Conservation (phyloP, 257 asterid species). For the Thymus mandschuricus region DNA sequence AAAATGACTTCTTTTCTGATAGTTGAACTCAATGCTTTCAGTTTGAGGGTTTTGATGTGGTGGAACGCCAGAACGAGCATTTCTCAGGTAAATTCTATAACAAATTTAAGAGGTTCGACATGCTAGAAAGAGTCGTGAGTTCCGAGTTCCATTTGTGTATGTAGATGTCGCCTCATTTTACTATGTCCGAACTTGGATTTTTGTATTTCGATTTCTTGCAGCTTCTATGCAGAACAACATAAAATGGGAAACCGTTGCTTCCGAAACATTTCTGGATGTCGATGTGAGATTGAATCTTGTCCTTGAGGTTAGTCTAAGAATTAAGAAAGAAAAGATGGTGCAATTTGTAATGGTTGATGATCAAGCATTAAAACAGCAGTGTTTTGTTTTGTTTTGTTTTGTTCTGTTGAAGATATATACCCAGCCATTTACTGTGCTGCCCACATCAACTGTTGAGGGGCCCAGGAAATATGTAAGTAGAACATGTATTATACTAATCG, state of each 20-base stretch:
- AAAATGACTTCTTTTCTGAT: too few species aligned
- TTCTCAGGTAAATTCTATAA: conserved; percentile 51
- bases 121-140: neutral
- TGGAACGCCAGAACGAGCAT: conserved; percentile 56
- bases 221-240: conserved; percentile 1
- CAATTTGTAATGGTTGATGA: too few species aligned
- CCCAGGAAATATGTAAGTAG: conserved; percentile 69
- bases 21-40: too few species aligned
- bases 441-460: conserved; percentile 64
- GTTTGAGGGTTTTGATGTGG: too few species aligned
- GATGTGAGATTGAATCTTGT: conserved; percentile 1
- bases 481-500: too few species aligned
- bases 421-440: conserved; percentile 63
- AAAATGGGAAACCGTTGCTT: conserved; percentile 5
- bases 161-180: too few species aligned
- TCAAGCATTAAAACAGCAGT: too few species aligned
- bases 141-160: neutral
- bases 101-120: too few species aligned
- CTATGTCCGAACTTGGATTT: too few species aligned
- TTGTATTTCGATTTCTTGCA: neutral
- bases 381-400: too few species aligned
- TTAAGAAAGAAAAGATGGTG: too few species aligned
- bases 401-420: conserved; percentile 56
- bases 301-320: neutral
- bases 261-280: conserved; percentile 1